Base-by-base conservation (phyloP, 163 green algal species). In the Prototheca wickerhamii region DNA sequence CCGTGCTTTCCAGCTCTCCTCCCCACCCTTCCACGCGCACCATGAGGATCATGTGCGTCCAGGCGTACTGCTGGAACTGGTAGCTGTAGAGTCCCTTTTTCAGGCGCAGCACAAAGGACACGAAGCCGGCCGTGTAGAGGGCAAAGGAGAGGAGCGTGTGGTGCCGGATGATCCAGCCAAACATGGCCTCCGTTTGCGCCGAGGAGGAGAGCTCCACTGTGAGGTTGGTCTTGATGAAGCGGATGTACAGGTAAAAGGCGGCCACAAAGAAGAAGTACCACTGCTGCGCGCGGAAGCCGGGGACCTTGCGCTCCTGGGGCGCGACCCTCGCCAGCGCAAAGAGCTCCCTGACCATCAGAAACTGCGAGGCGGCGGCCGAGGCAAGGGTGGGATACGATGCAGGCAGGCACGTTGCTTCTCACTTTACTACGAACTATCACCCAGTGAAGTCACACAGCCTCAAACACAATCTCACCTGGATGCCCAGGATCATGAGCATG, bases 31-130 rank as follows among this genome's bases (percentile, higher is more conserved):
- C n/a, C n/a, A n/a, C n/a, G n/a, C n/a, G n/a, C n/a, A 93, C 82
- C 67, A 98, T 73, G 44, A 97, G 82, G 68, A 96, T 98, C 82
- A 97, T 96, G 83, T 98, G 92, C 46, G 89, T 96, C 92, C 92
- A 98, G 6, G 92, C 92, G 68, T 91, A 97, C 78, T 98, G 90
- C 52, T 79, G 77, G 81, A 99, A 99, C 74, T 98, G 92, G 76
- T 95, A 93, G 50, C 87, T 65, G 80, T 96, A 97, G 63, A 82
- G 78, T n/a, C 87, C 81, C 69, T 87, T 88, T 70, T 93, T 81
- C 63, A 99, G 78, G 44, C 75, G 87, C 65, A 99, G 75, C 40
- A 98, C 93, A 78, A 97, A 98, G 31, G 76, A 74, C 17, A 97
- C 84, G 58, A 97, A 92, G 86, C 90, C 89, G 63, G 80, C 80